phyloP scores from a whole-genome alignment of 2,329 filamentous ascomycete species.

The Penicillium sp. region DNA sequence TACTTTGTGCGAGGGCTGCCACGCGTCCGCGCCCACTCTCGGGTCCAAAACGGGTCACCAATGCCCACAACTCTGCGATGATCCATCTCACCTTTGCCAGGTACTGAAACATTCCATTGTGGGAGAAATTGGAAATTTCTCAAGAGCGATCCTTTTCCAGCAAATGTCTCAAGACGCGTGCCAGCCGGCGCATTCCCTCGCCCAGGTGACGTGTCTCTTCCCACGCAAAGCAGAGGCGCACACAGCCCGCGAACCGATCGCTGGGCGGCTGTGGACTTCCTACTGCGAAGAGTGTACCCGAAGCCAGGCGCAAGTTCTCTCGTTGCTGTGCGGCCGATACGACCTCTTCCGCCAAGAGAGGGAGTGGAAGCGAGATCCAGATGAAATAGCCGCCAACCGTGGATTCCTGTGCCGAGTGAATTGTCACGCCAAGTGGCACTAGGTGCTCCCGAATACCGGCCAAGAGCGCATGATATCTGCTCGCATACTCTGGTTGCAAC shows the following conservation, averaged over 20 bases:
- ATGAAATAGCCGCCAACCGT: slow-evolving; percentile 79
- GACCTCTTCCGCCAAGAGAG: slow-evolving; percentile 51
- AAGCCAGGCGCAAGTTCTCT: slow-evolving; percentile 62
- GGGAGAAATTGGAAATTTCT: no score
- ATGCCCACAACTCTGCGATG: no score
- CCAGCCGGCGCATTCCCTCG: slow-evolving; percentile 63
- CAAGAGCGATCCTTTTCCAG: not conserved
- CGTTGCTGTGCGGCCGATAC: slow-evolving; percentile 53
- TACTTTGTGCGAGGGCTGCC: slow-evolving; percentile 2
- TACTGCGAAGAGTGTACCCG: slow-evolving; percentile 65
- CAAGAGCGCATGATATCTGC: slow-evolving; percentile 52
- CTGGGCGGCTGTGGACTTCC: slow-evolving; percentile 48
- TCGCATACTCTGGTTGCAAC: slow-evolving; percentile 52
- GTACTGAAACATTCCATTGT: no score
- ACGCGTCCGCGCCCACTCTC: slow-evolving; percentile 10
- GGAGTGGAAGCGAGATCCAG: slow-evolving; percentile 62
- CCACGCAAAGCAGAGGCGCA: slow-evolving; percentile 68
- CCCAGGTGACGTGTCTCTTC: slow-evolving; percentile 59
- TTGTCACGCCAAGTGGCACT: slow-evolving; percentile 54
- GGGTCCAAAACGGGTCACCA: no score
- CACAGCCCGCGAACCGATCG: slow-evolving; percentile 52
- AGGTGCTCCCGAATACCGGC: slow-evolving; percentile 55
- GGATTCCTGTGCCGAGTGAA: slow-evolving; percentile 24
- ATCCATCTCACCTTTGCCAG: no score
- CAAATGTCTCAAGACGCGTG: slow-evolving; percentile 20